Evolutionary conservation across 768 basidiomycete species (phyloP), one percentile per base, ranked within the genome.

Genomic region (Serendipita indica): DNA sequence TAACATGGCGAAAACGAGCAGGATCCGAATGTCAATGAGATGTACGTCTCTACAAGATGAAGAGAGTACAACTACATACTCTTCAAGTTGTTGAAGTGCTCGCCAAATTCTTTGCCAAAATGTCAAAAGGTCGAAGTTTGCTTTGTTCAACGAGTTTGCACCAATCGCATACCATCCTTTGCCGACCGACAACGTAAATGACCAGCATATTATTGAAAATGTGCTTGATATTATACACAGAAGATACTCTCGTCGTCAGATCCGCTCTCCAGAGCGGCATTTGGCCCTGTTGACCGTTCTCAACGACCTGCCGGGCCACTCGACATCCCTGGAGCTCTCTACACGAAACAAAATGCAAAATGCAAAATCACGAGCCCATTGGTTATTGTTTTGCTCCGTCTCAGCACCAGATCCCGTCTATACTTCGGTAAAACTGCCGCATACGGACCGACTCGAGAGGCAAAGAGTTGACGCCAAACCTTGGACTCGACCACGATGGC

Each of bases 401-500:
- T 43, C 41, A n/a, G 18, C 41, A 25, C 41, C 7, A n/a, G n/a
- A 43, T 25, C 27, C 37, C 41, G 41, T 25, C 7, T 7, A n/a
- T 6, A 18, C n/a, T 25, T 43, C 41, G 41, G 41, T 18, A 25
- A 43, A 43, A 43, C 41, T 25, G 5, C 41, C 5, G 41, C n/a
- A 7, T 7, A 43, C 41, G 41, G 41, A 18, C 41, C 41, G 41
- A 43, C 41, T 18, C 3, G 41, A 43, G 41, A 5, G n/a, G 41
- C 41, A 7, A 43, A n/a, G 41, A 25, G 7, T 43, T n/a, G 18
- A 22, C 32, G 32, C 30, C 12, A 20, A 27, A 46, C 28, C 41
- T 59, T 60, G 10, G 20, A 18, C 49, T 54, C 49, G 32, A 54
- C 59, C 60, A 70, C 65, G 72, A 84, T 85, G 81, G 75, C 81